Evolutionary conservation across 306 rosid species (phyloP), one percentile per base, ranked within the genome.

Genomic region (Lupinus albus): DNA sequence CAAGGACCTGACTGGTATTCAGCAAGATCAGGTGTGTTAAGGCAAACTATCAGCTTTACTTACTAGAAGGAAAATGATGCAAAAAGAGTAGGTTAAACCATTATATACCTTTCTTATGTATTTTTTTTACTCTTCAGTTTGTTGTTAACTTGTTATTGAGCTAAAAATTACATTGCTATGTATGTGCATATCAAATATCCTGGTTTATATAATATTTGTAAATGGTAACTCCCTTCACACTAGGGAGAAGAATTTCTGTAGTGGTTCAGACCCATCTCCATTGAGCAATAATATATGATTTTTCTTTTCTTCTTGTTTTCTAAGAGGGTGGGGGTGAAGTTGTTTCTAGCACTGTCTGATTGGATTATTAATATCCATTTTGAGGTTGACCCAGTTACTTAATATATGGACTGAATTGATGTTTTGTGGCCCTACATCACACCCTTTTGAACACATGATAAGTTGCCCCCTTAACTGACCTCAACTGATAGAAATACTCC

Each of bases 1-100:
- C 87, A 88, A 86, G 91, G 89, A 86, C 77, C 84, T 91, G 71
- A 91, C 97, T 30, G 97, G 97, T 55, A 91, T 91, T 75, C 93
- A 88, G 79, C 97, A 91, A 91, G 83, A 81, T 86, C 93, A 91
- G 97, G 97, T 91, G 72, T 66, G 83, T 81, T 71, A 73, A 41
- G 63, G 48, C 46, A 81, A 67, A 59, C 30, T 58, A 57, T 67
- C 61, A 1, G 74, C 28, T 49, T 71, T 49, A 67, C 57, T 72
- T 72, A 57, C 28, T 25, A 25, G 28, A 25, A 61, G 70, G 67
- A 74, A 74, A 65, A 7, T 39, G 15, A 28, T 30, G 35, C 60
- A 45, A 30, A 56, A 47, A 57, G n/a, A 50, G 65, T 55, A 17
- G 47, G 36, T 50, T 42, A 55, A 62, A 61, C 60, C 14, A 14